A percentile compares a stretch with the other conserved stretches of the same genome.
Conservation (phyloP, 2,329 filamentous ascomycete species). For the Chrysosporium queenslandicum region DNA sequence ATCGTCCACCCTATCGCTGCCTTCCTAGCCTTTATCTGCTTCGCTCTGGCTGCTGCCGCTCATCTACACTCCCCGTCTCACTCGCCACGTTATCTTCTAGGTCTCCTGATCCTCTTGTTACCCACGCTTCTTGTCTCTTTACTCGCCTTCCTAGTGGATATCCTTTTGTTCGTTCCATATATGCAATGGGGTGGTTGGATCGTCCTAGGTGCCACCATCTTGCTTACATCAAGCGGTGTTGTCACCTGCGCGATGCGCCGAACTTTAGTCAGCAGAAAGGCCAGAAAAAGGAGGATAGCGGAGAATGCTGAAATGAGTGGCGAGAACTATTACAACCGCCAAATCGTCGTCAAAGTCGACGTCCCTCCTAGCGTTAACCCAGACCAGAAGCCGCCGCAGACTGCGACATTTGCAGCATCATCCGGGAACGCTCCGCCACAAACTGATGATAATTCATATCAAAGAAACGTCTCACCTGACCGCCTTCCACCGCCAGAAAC, state of each 20-base stretch:
- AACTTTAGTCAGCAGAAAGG: slow-evolving; percentile 81
- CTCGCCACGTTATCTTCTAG: slow-evolving; percentile 77
- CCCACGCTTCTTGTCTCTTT: slow-evolving; percentile 74
- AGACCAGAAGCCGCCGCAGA: neutral
- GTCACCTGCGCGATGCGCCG: slow-evolving; percentile 92
- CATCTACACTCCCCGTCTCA: slow-evolving; percentile 84
- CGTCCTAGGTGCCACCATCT: slow-evolving; percentile 76
- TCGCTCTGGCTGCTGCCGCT: slow-evolving; percentile 65
- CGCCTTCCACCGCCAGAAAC: slow-evolving; percentile 25
- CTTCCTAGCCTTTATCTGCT: slow-evolving; percentile 72
- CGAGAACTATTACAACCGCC: slow-evolving; percentile 73
- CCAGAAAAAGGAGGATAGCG: slow-evolving; percentile 80
- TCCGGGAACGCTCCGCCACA: neutral
- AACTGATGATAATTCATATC: neutral
- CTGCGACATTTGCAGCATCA: neutral
- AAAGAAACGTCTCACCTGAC: neutral
- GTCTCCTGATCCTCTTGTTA: slow-evolving; percentile 74
- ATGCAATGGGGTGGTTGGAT: slow-evolving; percentile 90
- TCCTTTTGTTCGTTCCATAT: slow-evolving; percentile 88
- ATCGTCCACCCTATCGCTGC: slow-evolving; percentile 89
- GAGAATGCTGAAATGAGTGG: slow-evolving; percentile 97
- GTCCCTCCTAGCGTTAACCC: slow-evolving; percentile 41
- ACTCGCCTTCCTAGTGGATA: slow-evolving; percentile 83
- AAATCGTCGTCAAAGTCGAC: slow-evolving; percentile 41
- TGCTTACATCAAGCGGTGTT: slow-evolving; percentile 70